These are phyloP conservation scores for Myxozyma nipponensis DNA, from an alignment of 805 yeast genomes.

Conservation along the genomic window DNA sequence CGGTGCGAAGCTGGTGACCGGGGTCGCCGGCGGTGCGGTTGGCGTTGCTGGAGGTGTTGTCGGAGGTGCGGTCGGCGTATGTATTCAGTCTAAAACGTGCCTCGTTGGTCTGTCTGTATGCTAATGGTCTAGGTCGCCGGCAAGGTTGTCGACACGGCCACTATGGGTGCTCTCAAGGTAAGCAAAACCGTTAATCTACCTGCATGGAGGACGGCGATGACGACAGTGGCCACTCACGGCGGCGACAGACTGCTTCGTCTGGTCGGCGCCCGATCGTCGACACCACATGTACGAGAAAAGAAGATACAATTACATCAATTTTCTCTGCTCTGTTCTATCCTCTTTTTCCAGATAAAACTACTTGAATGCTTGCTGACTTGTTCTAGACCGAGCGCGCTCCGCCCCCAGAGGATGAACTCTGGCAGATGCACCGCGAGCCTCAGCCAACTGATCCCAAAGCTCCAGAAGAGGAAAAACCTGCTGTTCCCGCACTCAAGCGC, in stretches of 20 bases:
- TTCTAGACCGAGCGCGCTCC: conserved; percentile 14
- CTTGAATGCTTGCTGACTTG: neutral
- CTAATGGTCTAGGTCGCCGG: conserved; percentile 17
- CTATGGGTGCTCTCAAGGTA: conserved; percentile 13
- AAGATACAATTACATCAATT: too few species aligned
- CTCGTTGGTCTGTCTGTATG: neutral
- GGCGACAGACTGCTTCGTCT: too few species aligned
- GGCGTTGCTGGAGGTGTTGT: conserved; percentile 12
- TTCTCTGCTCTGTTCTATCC: neutral
- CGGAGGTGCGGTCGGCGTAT: conserved; percentile 2
- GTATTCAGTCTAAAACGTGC: neutral
- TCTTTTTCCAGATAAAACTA: neutral
- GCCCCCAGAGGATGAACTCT: conserved; percentile 18
- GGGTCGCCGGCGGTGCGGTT: conserved; percentile 12
- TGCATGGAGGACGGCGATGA: too few species aligned
- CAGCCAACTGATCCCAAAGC: neutral
- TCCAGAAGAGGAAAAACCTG: neutral
- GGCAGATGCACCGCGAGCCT: conserved; percentile 21
- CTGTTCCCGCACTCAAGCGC: neutral
- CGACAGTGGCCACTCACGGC: too few species aligned
- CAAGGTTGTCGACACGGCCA: conserved; percentile 20
- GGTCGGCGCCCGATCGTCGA: too few species aligned
- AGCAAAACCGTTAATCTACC: neutral
- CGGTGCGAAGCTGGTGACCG: conserved; percentile 11
- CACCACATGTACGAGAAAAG: too few species aligned